These are phyloP conservation scores for Penicillium malachiteum DNA, from an alignment of 495 filamentous ascomycete species.

Conservation along the genomic window DNA sequence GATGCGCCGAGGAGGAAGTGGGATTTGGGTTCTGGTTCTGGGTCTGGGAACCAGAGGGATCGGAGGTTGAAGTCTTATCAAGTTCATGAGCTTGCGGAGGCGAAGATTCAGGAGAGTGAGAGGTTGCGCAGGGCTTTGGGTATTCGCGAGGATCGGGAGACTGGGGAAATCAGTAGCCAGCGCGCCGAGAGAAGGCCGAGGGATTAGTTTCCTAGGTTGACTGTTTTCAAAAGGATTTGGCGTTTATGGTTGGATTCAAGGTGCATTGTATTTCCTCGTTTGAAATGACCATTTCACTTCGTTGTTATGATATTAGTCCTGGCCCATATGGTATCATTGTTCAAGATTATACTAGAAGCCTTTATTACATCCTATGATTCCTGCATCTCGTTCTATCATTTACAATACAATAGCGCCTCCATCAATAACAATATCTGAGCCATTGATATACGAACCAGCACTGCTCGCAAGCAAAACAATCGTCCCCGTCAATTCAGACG, in stretches of 20 bases:
- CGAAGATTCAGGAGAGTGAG: conserved; percentile 96
- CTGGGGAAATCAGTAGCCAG: conserved; percentile 65
- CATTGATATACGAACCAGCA: conserved; percentile 74
- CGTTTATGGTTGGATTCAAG: no score
- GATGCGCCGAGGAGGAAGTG: conserved; percentile 10
- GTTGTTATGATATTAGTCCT: no score
- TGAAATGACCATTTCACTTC: no score
- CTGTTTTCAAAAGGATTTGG: no score
- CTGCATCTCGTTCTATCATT: not conserved
- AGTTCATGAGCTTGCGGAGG: conserved; percentile 92
- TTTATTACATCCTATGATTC: no score
- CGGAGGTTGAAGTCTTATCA: conserved; percentile 80
- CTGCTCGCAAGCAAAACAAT: conserved; percentile 77
- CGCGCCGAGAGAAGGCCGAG: no score
- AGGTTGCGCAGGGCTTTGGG: conserved; percentile 83
- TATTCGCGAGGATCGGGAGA: conserved; percentile 84
- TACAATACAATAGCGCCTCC: conserved; percentile 31
- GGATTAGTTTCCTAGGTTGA: no score
- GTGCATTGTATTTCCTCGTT: no score
- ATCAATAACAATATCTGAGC: conserved; percentile 62
- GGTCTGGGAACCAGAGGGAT: conserved; percentile 15
- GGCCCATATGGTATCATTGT: no score
- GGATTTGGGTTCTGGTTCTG: not conserved
- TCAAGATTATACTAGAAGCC: no score
- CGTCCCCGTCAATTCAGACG: conserved; percentile 75